Percentiles rank a stretch among this genome's conserved stretches.
Conservation (phyloP, 1,139 yeast genomes). For the Meyerozyma elateridarum region DNA sequence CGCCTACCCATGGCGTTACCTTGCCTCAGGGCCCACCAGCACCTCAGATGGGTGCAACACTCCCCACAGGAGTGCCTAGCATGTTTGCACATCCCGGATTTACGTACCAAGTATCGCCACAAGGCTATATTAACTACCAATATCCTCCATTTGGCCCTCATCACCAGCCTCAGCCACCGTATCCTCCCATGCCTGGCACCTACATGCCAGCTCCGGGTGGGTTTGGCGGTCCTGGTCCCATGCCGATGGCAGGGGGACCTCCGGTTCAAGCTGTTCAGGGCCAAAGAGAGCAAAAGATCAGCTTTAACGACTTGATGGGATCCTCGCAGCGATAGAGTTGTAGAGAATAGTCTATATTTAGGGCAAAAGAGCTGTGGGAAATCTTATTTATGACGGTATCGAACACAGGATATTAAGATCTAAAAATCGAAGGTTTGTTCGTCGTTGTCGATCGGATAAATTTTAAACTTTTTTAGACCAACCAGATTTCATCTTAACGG, state of each 20-base stretch:
- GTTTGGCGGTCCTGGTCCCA: neutral
- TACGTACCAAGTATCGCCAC: slow-evolving; percentile 28
- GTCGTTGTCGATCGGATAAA: too few relatives aligned
- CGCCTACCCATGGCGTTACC: too few relatives aligned
- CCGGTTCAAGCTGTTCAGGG: too few relatives aligned
- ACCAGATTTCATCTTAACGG: too few relatives aligned
- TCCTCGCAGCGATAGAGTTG: slow-evolving; percentile 25
- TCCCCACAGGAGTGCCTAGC: slow-evolving; percentile 10
- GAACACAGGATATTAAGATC: too few relatives aligned
- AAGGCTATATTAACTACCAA: slow-evolving; percentile 27
- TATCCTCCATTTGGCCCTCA: slow-evolving; percentile 11
- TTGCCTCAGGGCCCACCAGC: slow-evolving; percentile 12
- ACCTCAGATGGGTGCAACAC: slow-evolving; percentile 6
- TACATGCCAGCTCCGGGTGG: neutral
- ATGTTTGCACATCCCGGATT: slow-evolving; percentile 23
- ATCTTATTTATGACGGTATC: too few relatives aligned
- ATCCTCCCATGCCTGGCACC: neutral
- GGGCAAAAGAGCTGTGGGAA: too few relatives aligned
- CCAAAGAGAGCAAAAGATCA: slow-evolving; percentile 34
- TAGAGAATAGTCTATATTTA: too few relatives aligned
- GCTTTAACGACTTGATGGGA: slow-evolving; percentile 39
- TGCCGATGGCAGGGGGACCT: neutral
- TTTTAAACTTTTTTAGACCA: too few relatives aligned
- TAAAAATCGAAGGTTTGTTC: too few relatives aligned
- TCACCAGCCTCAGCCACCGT: slow-evolving; percentile 8